Evolutionary conservation across 2,329 filamentous ascomycete genomes (phyloP).

Genomic region (Hypoxylon rubiginosum): DNA sequence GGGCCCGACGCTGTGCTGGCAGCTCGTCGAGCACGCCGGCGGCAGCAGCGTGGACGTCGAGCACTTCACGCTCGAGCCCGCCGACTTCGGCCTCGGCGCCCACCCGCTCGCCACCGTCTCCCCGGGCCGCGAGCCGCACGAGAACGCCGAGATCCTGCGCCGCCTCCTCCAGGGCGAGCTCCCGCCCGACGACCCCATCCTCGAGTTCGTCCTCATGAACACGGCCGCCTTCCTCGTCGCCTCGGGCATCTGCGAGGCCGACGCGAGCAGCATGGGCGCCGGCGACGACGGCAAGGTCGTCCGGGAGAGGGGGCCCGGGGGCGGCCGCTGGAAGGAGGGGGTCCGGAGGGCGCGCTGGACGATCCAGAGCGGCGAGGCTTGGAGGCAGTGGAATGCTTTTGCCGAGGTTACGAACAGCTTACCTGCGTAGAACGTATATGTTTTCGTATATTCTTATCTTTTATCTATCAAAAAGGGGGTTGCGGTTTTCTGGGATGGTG

Average conservation of each 20-base stretch:
- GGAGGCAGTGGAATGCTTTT: slow-evolving; percentile 85
- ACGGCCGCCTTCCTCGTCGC: slow-evolving; percentile 89
- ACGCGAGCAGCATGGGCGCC: slow-evolving; percentile 81
- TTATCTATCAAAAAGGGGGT: not conserved
- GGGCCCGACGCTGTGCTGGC: slow-evolving; percentile 90
- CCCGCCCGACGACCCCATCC: slow-evolving; percentile 81
- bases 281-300: slow-evolving; percentile 87
- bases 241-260: slow-evolving; percentile 87
- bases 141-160: slow-evolving; percentile 89
- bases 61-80: slow-evolving; percentile 81
- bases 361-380: slow-evolving; percentile 86
- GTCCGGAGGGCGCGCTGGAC: slow-evolving; percentile 89
- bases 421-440: slow-evolving; percentile 22
- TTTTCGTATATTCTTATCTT: not conserved
- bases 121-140: slow-evolving; percentile 84
- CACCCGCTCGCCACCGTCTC: slow-evolving; percentile 85
- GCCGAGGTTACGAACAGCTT: slow-evolving; percentile 81
- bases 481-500: not conserved
- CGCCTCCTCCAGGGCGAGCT: slow-evolving; percentile 81
- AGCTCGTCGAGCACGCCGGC: slow-evolving; percentile 67
- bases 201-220: slow-evolving; percentile 96
- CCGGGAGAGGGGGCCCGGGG: slow-evolving; percentile 84
- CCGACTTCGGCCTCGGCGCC: slow-evolving; percentile 85
- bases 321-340: slow-evolving; percentile 94
- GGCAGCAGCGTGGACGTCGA: slow-evolving; percentile 72